Evolutionary conservation across 148 eudicot genomes (phyloP), one percentile per base, ranked within the genome.

Genomic region (Chenopodium quinoa): DNA sequence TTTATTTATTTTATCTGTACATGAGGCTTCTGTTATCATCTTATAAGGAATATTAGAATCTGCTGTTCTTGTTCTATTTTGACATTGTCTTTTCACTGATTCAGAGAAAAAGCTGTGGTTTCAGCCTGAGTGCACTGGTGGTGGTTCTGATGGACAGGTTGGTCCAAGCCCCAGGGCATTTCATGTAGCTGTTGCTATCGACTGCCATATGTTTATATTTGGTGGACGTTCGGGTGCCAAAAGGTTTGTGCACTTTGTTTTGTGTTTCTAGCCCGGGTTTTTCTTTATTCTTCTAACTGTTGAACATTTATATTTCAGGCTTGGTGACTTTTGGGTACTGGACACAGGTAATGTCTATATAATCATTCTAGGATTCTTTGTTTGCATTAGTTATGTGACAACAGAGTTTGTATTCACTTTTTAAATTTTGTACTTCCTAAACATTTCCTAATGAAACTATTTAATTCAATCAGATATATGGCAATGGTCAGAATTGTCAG

Each of bases 271-370:
- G 6, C 44, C 50, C 50, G 60, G 20, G 1, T 44, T 44, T 67
- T 72, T 29, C 13, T 37, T 67, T 62, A 8, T 40, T 23, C 44
- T 13, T 68, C 40, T 60, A 63, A 63, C 29, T 82, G 32, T 16
- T 82, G 20, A n/a, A 54, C 16, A 27, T 75, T 32, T 10, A 19
- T 23, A 72, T 82, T 82, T 83, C 99, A 96, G 99, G 92, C 88
- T 94, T 84, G 99, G 99, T 68, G 99, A 97, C 89, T 97, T 97
- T 87, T 97, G 99, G 99, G 97, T 97, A 76, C 84, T 97, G 77
- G 99, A 97, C 87, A 97, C 99, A 34, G 99, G 99, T 94, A 82
- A 85, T 76, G 25, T 37, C 48, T 76, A 31, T n/a, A 12, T 76
- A 34, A 29, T 78, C 46, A 46, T 56, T 54, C 20, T 54, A 44